phyloP scores from a whole-genome alignment of 2,329 filamentous ascomycete species.

The Pseudogymnoascus sp. region DNA sequence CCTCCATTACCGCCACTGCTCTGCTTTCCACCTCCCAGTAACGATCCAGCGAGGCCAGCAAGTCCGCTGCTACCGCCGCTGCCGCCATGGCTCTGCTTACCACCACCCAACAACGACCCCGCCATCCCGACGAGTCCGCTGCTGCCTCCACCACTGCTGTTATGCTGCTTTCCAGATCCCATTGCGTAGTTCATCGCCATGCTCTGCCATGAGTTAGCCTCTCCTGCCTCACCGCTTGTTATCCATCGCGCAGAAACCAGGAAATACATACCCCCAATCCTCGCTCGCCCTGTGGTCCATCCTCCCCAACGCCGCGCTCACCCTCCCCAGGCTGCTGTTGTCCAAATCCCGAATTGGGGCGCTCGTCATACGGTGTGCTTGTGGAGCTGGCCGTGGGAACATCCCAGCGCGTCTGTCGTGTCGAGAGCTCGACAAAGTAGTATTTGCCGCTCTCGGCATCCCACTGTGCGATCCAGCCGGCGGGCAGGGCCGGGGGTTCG shows the following conservation, averaged over 20 bases:
- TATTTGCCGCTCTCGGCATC: slow-evolving; percentile 57
- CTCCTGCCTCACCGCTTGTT: background rate
- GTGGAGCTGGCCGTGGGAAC: slow-evolving; percentile 55
- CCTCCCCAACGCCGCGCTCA: slow-evolving; percentile 35
- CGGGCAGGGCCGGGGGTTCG: slow-evolving; percentile 50
- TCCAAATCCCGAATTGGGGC: slow-evolving; percentile 27
- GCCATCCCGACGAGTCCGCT: slow-evolving; percentile 23
- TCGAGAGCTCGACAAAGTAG: slow-evolving; percentile 66
- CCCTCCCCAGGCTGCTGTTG: slow-evolving; percentile 22
- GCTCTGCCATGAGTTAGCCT: slow-evolving; percentile 13
- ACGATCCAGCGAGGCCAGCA: slow-evolving; percentile 43
- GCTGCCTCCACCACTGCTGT: slow-evolving; percentile 14
- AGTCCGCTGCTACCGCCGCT: slow-evolving; percentile 31
- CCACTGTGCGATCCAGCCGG: slow-evolving; percentile 65
- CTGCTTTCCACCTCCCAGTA: slow-evolving; percentile 41
- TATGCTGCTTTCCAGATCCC: slow-evolving; percentile 21
- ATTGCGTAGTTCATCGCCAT: slow-evolving; percentile 26
- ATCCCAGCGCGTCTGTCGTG: slow-evolving; percentile 68
- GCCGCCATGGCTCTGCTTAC: slow-evolving; percentile 20
- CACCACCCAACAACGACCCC: slow-evolving; percentile 16
- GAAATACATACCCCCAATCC: slow-evolving; percentile 53
- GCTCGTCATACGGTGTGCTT: slow-evolving; percentile 39
- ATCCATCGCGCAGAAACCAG: background rate
- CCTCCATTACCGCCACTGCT: slow-evolving; percentile 10
- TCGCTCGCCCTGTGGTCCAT: slow-evolving; percentile 50